A percentile compares a stretch with the other conserved stretches of the same genome.
These are phyloP conservation scores for Aspergillus kassunensis DNA, from an alignment of 495 filamentous ascomycete genomes.

Conservation along the genomic window DNA sequence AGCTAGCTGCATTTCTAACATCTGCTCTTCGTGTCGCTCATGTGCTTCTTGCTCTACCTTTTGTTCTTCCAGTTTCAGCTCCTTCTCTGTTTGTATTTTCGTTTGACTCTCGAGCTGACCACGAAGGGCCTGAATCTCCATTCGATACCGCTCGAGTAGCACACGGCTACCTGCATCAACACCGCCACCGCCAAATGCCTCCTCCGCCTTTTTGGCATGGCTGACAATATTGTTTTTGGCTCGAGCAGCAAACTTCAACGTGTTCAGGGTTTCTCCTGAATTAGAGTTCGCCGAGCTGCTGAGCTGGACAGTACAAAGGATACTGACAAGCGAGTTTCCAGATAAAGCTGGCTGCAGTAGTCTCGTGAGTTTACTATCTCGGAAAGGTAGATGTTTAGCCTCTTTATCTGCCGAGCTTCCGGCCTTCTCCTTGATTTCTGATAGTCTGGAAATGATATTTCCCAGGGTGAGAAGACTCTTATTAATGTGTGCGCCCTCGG, in stretches of 20 bases:
- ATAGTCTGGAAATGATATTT: constrained; percentile 86
- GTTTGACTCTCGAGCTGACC: constrained; percentile 75
- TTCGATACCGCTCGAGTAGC: constrained; percentile 85
- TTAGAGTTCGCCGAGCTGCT: constrained; percentile 63
- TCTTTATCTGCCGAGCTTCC: constrained; percentile 72
- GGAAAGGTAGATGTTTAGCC: constrained; percentile 86
- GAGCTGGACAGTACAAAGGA: constrained; percentile 90
- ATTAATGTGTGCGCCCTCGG: constrained; percentile 97
- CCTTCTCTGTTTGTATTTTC: constrained; percentile 65
- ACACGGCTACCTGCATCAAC: constrained; percentile 81
- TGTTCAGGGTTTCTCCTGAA: constrained; percentile 87
- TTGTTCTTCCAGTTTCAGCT: constrained; percentile 62
- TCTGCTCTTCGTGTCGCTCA: constrained; percentile 89
- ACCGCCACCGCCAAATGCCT: constrained; percentile 66
- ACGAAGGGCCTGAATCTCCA: constrained; percentile 85
- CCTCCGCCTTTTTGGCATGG: constrained; percentile 92
- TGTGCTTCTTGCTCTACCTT: constrained; percentile 77
- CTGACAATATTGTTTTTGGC: constrained; percentile 98
- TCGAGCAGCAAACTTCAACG: constrained; percentile 91
- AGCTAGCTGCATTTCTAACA: constrained; percentile 96
- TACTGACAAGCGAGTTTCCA: constrained; percentile 91
- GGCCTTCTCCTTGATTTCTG: constrained; percentile 79
- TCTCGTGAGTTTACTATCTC: constrained; percentile 94
- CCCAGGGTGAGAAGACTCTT: constrained; percentile 93
- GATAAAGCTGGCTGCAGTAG: constrained; percentile 89